Evolutionary conservation across 2,329 filamentous ascomycete species (phyloP), one percentile per base, ranked within the genome.

Genomic region (Trichoderma endophyticum): DNA sequence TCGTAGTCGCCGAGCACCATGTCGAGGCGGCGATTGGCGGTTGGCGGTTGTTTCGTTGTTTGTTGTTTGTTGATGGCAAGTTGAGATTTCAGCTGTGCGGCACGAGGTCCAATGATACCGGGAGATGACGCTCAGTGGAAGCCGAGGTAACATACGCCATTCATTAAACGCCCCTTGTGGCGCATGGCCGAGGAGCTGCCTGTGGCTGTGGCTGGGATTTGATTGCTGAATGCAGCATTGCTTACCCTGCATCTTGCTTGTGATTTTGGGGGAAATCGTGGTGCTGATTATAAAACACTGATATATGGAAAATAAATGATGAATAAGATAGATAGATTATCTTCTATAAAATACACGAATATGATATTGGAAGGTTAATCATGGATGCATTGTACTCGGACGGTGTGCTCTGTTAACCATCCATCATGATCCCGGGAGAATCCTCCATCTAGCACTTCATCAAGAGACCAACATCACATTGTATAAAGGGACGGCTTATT

Each of bases 51-150:
- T 36, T 54, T 51, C n/a, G 26, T 43, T n/a, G 34, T 36, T 54
- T 51, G 30, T 54, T 15, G 63, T 54, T 60, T 54, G 36, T 61
- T 69, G 66, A 54, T 69, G 65, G 59, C 62, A 65, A 59, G 34
- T 21, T 12, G 26, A 18, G 54, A 43, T 36, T 30, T 68, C 54
- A 68, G 65, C 65, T 59, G 64, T 68, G 65, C 65, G 56, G 65
- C 34, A 68, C 34, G 56, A 60, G 64, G 24, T 68, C 30, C 48
- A 57, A 59, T 69, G 36, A 48, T 34, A n/a, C 21, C 56, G 32
- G 14, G 51, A 57, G 36, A 69, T 69, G 66, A 69, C 66, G 66
- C 56, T 69, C 59, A 26, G 54, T 11, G 56, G 51, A 69, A 61
- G 66, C 66, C 66, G 66, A 69, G 66, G 66, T 69, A 59, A n/a